Evolutionary conservation across 768 basidiomycete genomes (phyloP), one percentile per base, ranked within the genome.

Genomic region (Naematelia aurantialba): DNA sequence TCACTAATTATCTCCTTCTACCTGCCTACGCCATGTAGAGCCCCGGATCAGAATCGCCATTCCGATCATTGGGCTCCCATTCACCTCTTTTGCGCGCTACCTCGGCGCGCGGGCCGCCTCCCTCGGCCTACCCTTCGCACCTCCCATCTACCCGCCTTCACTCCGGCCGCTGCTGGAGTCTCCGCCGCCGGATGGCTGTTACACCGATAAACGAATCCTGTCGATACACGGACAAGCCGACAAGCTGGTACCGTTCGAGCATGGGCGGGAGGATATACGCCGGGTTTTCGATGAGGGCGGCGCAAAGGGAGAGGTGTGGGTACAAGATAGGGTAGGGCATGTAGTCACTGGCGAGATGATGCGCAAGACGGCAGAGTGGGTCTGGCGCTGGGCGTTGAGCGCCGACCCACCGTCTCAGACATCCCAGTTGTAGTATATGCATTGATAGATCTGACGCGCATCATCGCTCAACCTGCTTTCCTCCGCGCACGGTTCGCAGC

Each of bases 121-220:
- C 24, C 74, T 71, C 29, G 79, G 79, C 2, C 66, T 87, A 24
- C 62, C 78, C 0, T 75, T 83, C 55, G 78, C 63, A 22, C 79
- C 85, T 1, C 85, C 85, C 0, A 78, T 83, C 61, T 81, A 87
- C 56, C 88, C 89, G 0, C 74, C 77, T 12, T 80, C 81, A 13
- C 61, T 78, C 13, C 31, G 29, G 14, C 34, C 59, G 2, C 48
- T 84, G 45, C 79, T 89, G n/a, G 76, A 83, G 3, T 83, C 81
- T 61, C 67, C 76, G 12, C 74, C 79, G 19, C 60, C 57, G 4
- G 47, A 45, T 2, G 59, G 63, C 10, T 84, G 85, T 1, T 90
- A 88, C 73, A 58, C 80, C 3, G 85, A 84, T 0, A 90, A 89
- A 79, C 84, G 84, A 67, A 81, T 92, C 13, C 80, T 92, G 4